phyloP scores from a whole-genome alignment of 495 filamentous ascomycete species.

The Penicillium maclennaniae region DNA sequence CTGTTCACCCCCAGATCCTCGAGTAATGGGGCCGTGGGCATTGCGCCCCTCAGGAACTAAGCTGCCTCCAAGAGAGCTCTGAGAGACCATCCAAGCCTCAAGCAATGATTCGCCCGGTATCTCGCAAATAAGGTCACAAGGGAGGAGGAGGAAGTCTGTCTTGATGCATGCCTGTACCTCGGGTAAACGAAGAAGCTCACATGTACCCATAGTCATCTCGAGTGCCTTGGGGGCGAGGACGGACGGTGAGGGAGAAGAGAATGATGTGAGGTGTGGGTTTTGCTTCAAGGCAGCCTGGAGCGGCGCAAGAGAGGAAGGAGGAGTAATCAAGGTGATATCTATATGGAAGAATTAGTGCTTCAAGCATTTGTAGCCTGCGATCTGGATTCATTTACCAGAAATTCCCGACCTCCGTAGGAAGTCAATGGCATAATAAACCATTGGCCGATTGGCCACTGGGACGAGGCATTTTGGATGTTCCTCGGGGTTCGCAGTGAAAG shows the following conservation, averaged over 20 bases:
- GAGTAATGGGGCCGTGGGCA: conserved; percentile 29
- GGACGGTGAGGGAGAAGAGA: conserved; percentile 69
- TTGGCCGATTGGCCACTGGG: conserved; percentile 89
- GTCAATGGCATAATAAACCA: conserved; percentile 93
- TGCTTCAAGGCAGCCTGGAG: conserved; percentile 76
- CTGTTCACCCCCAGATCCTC: conserved; percentile 48
- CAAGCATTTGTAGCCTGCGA: too few species aligned
- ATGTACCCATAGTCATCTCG: conserved; percentile 77
- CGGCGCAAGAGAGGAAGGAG: conserved; percentile 65
- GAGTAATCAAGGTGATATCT: conserved; percentile 84
- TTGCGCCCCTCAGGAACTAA: conserved; percentile 25
- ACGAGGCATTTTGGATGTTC: conserved; percentile 75
- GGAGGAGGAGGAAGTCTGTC: conserved; percentile 83
- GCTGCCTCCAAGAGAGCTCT: conserved; percentile 58
- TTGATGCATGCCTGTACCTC: conserved; percentile 68
- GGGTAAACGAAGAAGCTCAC: conserved; percentile 78
- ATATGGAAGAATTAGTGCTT: not conserved
- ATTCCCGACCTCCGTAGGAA: conserved; percentile 86
- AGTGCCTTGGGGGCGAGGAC: conserved; percentile 70
- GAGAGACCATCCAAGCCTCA: conserved; percentile 88
- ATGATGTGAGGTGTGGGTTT: conserved; percentile 79
- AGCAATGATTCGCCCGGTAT: conserved; percentile 74
- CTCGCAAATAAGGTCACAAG: conserved; percentile 92
- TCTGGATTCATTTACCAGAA: conserved; percentile 52
- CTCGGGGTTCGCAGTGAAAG: conserved; percentile 85